phyloP scores from a whole-genome alignment of 441 rosid genomes.

The Hura crepitans region DNA sequence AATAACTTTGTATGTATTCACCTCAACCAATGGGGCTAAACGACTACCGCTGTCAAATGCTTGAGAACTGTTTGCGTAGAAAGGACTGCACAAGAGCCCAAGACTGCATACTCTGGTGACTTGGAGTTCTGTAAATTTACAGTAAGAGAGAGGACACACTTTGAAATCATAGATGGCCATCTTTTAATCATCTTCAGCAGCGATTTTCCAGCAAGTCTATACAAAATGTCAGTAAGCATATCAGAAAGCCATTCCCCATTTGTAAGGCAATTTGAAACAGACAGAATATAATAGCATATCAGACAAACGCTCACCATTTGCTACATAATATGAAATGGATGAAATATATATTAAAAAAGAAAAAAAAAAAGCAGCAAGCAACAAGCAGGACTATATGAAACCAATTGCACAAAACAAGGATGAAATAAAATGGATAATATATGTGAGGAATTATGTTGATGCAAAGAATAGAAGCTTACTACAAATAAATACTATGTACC shows the following conservation, averaged over 20 bases:
- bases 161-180: constrained; percentile 90
- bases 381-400: constrained; percentile 1
- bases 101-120: constrained; percentile 72
- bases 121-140: constrained; percentile 60
- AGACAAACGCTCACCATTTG: constrained; percentile 7
- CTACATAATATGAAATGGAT: constrained; percentile 7
- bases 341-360: not conserved
- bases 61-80: constrained; percentile 89
- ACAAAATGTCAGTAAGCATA: constrained; percentile 35
- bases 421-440: not conserved
- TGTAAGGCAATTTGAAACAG: constrained; percentile 9
- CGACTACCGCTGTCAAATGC: constrained; percentile 83
- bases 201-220: constrained; percentile 94
- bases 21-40: constrained; percentile 28
- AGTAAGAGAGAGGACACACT: constrained; percentile 75
- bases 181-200: constrained; percentile 90
- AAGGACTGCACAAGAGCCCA: constrained; percentile 95
- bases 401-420: constrained; percentile 5
- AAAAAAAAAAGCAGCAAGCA: not conserved
- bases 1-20: constrained; percentile 6
- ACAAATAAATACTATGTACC: not conserved
- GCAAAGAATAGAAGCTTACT: constrained; percentile 9
- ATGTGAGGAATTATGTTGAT: not conserved
- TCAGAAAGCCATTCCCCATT: constrained; percentile 10
- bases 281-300: constrained; percentile 10